Conservation (phyloP, 2,329 filamentous ascomycete genomes). For the Cucurbitaria berberidis region DNA sequence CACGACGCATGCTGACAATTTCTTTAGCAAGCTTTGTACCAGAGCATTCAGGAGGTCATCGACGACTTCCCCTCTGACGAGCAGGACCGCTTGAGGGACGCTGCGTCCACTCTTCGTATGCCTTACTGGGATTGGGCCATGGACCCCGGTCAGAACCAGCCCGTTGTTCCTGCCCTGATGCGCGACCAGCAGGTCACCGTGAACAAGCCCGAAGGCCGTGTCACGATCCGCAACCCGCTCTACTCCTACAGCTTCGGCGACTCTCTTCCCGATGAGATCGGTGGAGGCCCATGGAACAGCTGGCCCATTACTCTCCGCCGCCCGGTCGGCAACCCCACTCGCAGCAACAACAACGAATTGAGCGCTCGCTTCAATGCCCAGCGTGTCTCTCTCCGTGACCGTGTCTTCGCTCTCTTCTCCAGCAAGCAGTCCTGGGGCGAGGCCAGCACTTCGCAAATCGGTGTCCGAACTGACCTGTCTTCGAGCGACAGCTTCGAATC, state of each 20-base stretch:
- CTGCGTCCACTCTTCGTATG: slow-evolving; percentile 50
- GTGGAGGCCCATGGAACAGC: slow-evolving; percentile 43
- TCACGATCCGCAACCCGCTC: slow-evolving; percentile 54
- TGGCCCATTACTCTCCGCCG: slow-evolving; percentile 41
- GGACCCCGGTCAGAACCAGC: slow-evolving; percentile 37
- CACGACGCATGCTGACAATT: background rate
- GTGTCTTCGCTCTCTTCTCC: slow-evolving; percentile 45
- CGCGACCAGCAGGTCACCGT: slow-evolving; percentile 51
- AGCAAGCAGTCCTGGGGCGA: slow-evolving; percentile 39
- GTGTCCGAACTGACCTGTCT: slow-evolving; percentile 38
- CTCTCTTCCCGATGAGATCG: slow-evolving; percentile 63
- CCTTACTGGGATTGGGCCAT: slow-evolving; percentile 59
- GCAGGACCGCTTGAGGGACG: slow-evolving; percentile 49
- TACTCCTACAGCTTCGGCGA: slow-evolving; percentile 53
- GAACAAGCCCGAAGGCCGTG: slow-evolving; percentile 50
- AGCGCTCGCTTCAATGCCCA: slow-evolving; percentile 34
- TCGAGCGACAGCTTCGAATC: slow-evolving; percentile 47
- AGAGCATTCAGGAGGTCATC: slow-evolving; percentile 50
- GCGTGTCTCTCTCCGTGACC: slow-evolving; percentile 44
- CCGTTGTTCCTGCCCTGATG: slow-evolving; percentile 44
- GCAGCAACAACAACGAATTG: slow-evolving; percentile 49
- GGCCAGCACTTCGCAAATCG: slow-evolving; percentile 39
- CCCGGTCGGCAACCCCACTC: slow-evolving; percentile 40
- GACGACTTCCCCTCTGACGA: slow-evolving; percentile 49
- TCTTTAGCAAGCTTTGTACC: slow-evolving; percentile 51